Percentiles rank a stretch among this genome's conserved stretches.
These are phyloP conservation scores for Hypoxylon fuscum DNA, from an alignment of 495 filamentous ascomycete species.

Conservation along the genomic window DNA sequence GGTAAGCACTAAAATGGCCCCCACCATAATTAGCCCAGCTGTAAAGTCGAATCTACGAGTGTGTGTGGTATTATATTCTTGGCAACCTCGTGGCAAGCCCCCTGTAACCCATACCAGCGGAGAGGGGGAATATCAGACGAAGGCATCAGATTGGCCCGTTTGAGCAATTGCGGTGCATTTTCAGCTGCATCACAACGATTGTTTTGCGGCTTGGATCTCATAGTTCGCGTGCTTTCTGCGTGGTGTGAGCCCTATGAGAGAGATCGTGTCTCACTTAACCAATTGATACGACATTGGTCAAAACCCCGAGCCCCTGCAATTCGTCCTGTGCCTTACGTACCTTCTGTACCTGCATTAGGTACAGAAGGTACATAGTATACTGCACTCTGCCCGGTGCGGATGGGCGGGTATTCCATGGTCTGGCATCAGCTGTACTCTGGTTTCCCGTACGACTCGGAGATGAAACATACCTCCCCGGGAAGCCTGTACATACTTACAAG, in stretches of 20 bases:
- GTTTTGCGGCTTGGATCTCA: conserved; percentile 29
- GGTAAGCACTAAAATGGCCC: conserved; percentile 3
- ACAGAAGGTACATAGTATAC: too few relatives aligned
- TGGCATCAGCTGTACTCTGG: too few relatives aligned
- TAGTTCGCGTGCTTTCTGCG: conserved; percentile 12
- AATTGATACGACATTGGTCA: conserved; percentile 28
- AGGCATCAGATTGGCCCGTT: conserved; percentile 26
- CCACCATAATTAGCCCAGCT: conserved; percentile 4
- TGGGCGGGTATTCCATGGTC: conserved; percentile 26
- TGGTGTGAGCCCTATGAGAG: conserved; percentile 4
- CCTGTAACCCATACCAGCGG: conserved; percentile 10
- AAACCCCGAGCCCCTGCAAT: conserved; percentile 10
- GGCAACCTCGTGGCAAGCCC: conserved; percentile 28
- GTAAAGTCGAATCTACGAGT: neutral
- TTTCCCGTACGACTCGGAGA: conserved; percentile 14
- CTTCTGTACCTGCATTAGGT: conserved; percentile 35
- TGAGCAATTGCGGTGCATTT: conserved; percentile 13
- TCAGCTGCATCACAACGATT: conserved; percentile 30
- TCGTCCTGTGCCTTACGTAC: neutral
- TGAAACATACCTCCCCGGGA: conserved; percentile 14
- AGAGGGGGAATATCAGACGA: neutral
- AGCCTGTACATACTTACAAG: too few relatives aligned
- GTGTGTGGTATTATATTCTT: conserved; percentile 3
- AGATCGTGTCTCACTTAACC: conserved; percentile 31
- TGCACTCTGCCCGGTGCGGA: conserved; percentile 11